phyloP scores from a whole-genome alignment of 257 asterid genomes.

The Forsythia viridissima region DNA sequence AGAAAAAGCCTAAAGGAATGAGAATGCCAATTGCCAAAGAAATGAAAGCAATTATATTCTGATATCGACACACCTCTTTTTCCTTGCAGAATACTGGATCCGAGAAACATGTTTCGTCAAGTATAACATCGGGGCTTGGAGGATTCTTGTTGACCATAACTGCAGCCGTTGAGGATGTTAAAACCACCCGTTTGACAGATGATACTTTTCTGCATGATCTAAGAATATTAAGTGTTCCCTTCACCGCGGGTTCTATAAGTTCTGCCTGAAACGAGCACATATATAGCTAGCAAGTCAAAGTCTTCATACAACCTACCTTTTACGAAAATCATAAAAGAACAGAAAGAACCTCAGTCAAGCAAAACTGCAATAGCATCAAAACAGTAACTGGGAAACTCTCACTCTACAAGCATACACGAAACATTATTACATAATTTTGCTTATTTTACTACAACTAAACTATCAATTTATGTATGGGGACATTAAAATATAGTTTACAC shows the following conservation, averaged over 20 bases:
- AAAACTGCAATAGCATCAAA: neutral
- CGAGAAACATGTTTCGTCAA: slow-evolving; percentile 70
- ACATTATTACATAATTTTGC: neutral
- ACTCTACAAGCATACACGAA: neutral
- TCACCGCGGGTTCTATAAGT: slow-evolving; percentile 40
- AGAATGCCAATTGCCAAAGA: too few species aligned
- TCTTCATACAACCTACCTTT: neutral
- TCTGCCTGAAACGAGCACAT: neutral
- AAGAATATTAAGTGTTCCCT: slow-evolving; percentile 44
- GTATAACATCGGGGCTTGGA: slow-evolving; percentile 25
- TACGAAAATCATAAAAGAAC: neutral
- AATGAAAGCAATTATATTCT: too few species aligned
- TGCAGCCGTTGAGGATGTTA: slow-evolving; percentile 42
- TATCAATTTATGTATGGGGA: too few species aligned
- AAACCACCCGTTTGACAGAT: slow-evolving; percentile 35
- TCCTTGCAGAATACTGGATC: slow-evolving; percentile 47
- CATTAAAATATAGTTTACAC: neutral
- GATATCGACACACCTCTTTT: slow-evolving; percentile 30
- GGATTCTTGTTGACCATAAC: slow-evolving; percentile 15
- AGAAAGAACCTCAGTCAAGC: neutral
- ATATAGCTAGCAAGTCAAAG: neutral
- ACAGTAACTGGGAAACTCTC: neutral
- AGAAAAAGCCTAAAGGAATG: neutral
- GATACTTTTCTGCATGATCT: slow-evolving; percentile 33
- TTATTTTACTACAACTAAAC: neutral